Evolutionary conservation across 23 red algal species (phyloP).

Genomic region (Gracilaria caudata): DNA sequence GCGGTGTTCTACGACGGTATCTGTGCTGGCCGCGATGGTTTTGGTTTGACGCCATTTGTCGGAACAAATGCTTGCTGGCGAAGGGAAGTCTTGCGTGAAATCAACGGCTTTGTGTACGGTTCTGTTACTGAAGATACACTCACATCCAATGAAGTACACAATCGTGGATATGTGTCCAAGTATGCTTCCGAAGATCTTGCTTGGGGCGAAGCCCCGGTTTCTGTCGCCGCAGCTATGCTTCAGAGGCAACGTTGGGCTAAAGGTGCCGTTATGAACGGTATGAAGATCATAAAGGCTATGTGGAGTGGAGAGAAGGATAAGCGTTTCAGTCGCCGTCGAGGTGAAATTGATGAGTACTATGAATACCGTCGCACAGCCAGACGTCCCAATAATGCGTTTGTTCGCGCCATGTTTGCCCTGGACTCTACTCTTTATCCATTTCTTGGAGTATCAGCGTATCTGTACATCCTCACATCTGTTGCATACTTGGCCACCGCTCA

Average conservation of each 20-base stretch:
- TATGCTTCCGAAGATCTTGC: conserved; percentile 76
- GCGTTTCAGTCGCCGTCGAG: conserved; percentile 45
- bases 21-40: conserved; percentile 70
- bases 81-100: conserved; percentile 72
- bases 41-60: conserved; percentile 76
- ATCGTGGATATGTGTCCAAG: conserved; percentile 73
- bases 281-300: conserved; percentile 67
- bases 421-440: conserved; percentile 76
- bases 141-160: conserved; percentile 81
- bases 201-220: conserved; percentile 77
- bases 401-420: conserved; percentile 73
- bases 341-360: conserved; percentile 77
- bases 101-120: conserved; percentile 78
- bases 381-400: conserved; percentile 72
- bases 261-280: conserved; percentile 82
- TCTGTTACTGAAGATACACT: conserved; percentile 82
- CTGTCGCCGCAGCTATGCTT: conserved; percentile 76
- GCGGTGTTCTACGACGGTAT: conserved; percentile 84
- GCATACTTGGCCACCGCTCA: conserved; percentile 57
- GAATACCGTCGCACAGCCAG: conserved; percentile 74
- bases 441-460: conserved; percentile 62
- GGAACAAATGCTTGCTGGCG: conserved; percentile 79
- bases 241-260: conserved; percentile 85
- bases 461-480: conserved; percentile 60
- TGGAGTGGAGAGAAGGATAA: conserved; percentile 43